Evolutionary conservation across 805 yeast genomes (phyloP), one percentile per base, ranked within the genome.

Genomic region (Lachancea meyersii): DNA sequence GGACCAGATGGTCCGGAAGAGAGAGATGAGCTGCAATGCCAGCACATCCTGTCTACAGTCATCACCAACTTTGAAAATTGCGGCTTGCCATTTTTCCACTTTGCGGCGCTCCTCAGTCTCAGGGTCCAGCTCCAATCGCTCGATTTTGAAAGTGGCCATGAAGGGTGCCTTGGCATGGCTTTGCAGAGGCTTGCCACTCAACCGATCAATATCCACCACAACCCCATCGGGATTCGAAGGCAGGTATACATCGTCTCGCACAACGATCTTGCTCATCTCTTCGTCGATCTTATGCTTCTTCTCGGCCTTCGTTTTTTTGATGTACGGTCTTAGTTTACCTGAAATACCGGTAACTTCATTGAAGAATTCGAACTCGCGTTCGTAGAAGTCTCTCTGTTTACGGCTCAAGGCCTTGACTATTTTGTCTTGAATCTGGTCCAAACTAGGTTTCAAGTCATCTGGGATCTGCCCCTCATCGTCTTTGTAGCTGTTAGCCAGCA

Each of bases 111-210:
- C 72, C 34, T 72, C 74, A 11, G 58, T 56, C 17, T 68, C 70
- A 13, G 64, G 64, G 41, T 59, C 57, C n/a, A 38, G 39, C 14
- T 75, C 70, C 4, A 77, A 76, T 52, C 79, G 80, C 36, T 75
- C 73, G 52, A 93, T 88, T 63, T 80, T 84, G 71, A 93, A 93
- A 1, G 95, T 82, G 0, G 98, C 99, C 89, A 93, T 75, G 61
- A 88, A 93, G 30, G 99, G 99, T 0, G 99, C 97, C 61, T 93
- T 93, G 11, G 99, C 98, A 62, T 93, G 99, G 10, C 96, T 86
- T 65, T 93, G 99, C 53, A 93, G 70, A 7, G 99, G 99, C 54
- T 76, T 81, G 46, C 98, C 98, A 4, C 95, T 82, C 52, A 80
- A 82, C 45, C 98, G 72, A 60, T 87, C 88, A 60, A 93, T 93